These are phyloP conservation scores for Hypoxylon sp. DNA, from an alignment of 2,329 filamentous ascomycete genomes.

Conservation along the genomic window DNA sequence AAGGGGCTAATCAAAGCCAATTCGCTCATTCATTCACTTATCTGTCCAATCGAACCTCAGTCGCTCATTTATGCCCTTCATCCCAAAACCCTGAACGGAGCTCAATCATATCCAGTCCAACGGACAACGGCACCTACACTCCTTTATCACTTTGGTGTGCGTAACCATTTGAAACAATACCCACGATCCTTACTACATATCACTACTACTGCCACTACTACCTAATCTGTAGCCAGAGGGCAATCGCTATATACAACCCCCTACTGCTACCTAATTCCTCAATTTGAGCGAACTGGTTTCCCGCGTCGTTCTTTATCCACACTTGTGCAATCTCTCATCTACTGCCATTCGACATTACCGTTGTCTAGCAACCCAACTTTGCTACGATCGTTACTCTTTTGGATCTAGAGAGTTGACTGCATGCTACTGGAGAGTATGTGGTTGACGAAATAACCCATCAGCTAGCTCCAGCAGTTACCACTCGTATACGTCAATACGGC, in stretches of 20 bases:
- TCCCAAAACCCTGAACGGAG: constrained; percentile 4
- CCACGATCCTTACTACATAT: constrained; percentile 35
- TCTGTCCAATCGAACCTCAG: constrained; percentile 12
- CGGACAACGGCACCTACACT: constrained; percentile 28
- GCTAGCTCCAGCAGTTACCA: constrained; percentile 5
- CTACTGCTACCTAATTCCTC: constrained; percentile 10
- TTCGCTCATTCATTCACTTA: constrained; percentile 28
- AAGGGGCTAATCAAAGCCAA: constrained; percentile 29
- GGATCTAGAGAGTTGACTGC: constrained; percentile 1
- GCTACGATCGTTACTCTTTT: constrained; percentile 3
- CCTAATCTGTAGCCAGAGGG: constrained; percentile 9
- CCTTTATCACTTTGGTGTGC: constrained; percentile 28
- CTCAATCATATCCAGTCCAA: constrained; percentile 15
- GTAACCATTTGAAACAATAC: constrained; percentile 36
- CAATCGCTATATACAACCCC: constrained; percentile 4
- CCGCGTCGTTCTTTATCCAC: constrained; percentile 14
- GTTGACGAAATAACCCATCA: constrained; percentile 18
- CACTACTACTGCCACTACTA: constrained; percentile 1
- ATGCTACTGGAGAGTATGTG: constrained; percentile 34
- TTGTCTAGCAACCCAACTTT: not conserved
- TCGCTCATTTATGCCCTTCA: constrained; percentile 34
- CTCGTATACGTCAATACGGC: not conserved
- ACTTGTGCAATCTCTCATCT: constrained; percentile 1
- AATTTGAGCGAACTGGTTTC: constrained; percentile 11
- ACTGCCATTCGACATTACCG: not conserved